Base-by-base conservation (phyloP, 495 filamentous ascomycete species). In the Terfezia boudieri region DNA sequence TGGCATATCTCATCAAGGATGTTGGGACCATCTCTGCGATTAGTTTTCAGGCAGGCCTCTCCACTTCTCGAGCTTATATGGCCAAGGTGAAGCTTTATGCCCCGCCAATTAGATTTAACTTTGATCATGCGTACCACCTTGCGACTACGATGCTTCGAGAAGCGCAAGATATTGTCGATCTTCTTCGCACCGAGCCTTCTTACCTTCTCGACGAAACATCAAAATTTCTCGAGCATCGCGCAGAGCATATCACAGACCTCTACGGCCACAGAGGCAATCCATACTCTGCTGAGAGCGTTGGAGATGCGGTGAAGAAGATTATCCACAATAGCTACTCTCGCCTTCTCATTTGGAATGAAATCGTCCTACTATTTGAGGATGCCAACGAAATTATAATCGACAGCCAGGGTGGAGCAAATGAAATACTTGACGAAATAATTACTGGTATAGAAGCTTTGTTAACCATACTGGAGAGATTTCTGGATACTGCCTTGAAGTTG, bases 191-290 rank as follows among this genome's bases (percentile, higher is more conserved):
- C 17, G 51, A 51, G 26, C 23, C 55, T 36, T 36, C 52, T 26
- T 56, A 56, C 23, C 37, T 56, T 12, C 51, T 56, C 50, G 35
- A 50, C n/a, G 37, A 56, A 22, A 36, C 53, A 16, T 37, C 43
- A 17, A 16, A 46, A 14, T 41, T 37, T 5, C 49, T 56, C 20
- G 51, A 37, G 9, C 50, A 53, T 14, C 36, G 37, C n/a, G 50
- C 36, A 56, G 55, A 53, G 22, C 36, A 56, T 22, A 53, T 53
- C 4, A 32, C 26, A 32, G 26, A 32, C 26, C 26, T 32, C 2
- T 7, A 32, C 26, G 26, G 26, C 26, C 26, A 7, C 26, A 32
- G 26, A 32, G 26, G 26, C 26, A n/a, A 32, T 10, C 50, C n/a
- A 14, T 37, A 46, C 35, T 53, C 55, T 16, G 36, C 49, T 16